A percentile compares a stretch with the other conserved stretches of the same genome.
Evolutionary conservation across 208 protist genomes (phyloP).

Genomic region (Zelonia costaricensis): DNA sequence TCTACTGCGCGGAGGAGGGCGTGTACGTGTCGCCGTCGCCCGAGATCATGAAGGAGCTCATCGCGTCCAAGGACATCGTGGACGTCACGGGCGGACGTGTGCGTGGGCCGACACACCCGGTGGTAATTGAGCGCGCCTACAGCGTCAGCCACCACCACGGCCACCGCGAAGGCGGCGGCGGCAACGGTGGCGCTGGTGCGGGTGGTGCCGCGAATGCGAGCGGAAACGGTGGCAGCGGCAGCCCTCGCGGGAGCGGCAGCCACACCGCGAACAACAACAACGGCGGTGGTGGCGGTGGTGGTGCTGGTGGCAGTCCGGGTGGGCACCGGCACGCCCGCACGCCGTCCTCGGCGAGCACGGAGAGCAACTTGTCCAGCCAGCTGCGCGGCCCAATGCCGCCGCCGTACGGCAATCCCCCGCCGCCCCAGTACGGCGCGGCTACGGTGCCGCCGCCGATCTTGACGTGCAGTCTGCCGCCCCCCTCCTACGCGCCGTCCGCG

Average conservation of each 20-base stretch:
- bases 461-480: conserved; percentile 1
- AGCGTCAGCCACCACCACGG: conserved; percentile 37
- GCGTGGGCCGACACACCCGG: conserved; percentile 71
- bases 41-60: conserved; percentile 54
- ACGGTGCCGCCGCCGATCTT: background rate
- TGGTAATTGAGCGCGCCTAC: conserved; percentile 82
- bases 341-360: conserved; percentile 9
- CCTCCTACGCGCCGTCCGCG: conserved; percentile 17
- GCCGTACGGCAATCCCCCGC: conserved; percentile 17
- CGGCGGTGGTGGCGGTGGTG: background rate
- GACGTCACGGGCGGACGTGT: conserved; percentile 51
- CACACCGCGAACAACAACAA: conserved; percentile 21
- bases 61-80: conserved; percentile 48
- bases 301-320: background rate
- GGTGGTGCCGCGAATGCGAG: background rate
- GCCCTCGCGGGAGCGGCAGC: conserved; percentile 25
- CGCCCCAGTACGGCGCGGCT: conserved; percentile 18
- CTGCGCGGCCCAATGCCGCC: conserved; percentile 18
- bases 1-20: conserved; percentile 72
- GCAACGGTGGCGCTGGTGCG: no score
- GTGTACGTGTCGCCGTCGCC: conserved; percentile 63
- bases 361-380: conserved; percentile 23
- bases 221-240: conserved; percentile 3
- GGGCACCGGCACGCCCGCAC: conserved; percentile 13
- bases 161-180: conserved; percentile 12